Conservation (phyloP, 2,329 filamentous ascomycete species). For the Mollisiaceae sp. region DNA sequence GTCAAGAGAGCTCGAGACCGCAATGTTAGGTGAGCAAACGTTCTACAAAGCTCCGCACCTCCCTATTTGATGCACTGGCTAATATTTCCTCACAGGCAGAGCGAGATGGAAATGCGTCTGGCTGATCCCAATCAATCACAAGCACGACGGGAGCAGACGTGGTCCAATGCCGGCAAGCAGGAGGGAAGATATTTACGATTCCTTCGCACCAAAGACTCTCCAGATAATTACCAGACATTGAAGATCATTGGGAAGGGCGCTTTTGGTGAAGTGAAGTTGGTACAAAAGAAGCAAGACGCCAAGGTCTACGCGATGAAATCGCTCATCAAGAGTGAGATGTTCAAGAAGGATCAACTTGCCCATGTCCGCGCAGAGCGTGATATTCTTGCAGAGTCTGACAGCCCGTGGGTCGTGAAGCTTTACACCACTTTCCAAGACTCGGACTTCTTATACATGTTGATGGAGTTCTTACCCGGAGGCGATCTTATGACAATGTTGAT, state of each 20-base stretch:
- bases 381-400: conserved; percentile 98
- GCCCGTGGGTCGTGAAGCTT: conserved; percentile 98
- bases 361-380: conserved; percentile 98
- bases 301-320: conserved; percentile 99
- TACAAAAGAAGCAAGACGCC: conserved; percentile 93
- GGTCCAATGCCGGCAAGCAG: conserved; percentile 81
- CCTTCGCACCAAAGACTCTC: conserved; percentile 88
- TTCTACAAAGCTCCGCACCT: not conserved
- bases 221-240: conserved; percentile 92
- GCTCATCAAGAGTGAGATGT: conserved; percentile 98
- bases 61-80: not conserved
- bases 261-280: conserved; percentile 96
- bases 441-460: conserved; percentile 97
- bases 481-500: conserved; percentile 99
- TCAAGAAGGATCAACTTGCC: conserved; percentile 97
- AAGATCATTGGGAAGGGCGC: conserved; percentile 99
- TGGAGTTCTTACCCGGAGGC: conserved; percentile 98
- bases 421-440: conserved; percentile 97
- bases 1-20: conserved; percentile 94
- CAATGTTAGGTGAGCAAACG: conserved; percentile 77
- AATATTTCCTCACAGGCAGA: conserved; percentile 64
- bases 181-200: conserved; percentile 95
- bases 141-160: conserved; percentile 81
- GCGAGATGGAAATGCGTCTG: conserved; percentile 87
- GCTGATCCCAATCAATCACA: conserved; percentile 76